A percentile compares a stretch with the other conserved stretches of the same genome.
These are phyloP conservation scores for Alternaria hordeiaustralica DNA, from an alignment of 2,329 filamentous ascomycete genomes.

Conservation along the genomic window DNA sequence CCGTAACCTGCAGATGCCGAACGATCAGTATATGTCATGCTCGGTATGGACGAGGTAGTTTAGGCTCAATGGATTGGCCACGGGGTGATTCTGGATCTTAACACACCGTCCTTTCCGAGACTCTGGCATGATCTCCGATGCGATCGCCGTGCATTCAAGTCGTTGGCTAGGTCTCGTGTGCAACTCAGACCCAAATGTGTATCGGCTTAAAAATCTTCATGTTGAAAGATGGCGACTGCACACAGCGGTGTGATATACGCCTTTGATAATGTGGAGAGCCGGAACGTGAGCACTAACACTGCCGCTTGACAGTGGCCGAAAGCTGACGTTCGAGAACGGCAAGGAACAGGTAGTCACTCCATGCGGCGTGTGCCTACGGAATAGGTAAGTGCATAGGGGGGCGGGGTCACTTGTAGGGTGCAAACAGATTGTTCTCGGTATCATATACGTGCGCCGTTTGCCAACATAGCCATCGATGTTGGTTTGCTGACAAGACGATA, in stretches of 20 bases:
- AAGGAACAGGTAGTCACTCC: background rate
- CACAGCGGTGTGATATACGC: background rate
- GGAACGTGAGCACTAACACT: slow-evolving; percentile 8
- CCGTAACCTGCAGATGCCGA: background rate
- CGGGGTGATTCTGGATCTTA: background rate
- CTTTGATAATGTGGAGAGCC: slow-evolving; percentile 7
- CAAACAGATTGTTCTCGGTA: background rate
- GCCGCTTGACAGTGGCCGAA: background rate
- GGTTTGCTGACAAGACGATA: slow-evolving; percentile 10
- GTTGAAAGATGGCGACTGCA: background rate
- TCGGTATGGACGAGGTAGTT: background rate
- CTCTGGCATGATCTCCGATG: background rate
- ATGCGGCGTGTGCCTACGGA: background rate
- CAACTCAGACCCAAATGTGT: background rate
- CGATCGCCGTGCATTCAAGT: background rate
- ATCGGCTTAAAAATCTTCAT: background rate
- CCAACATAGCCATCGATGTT: background rate
- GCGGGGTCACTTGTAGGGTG: background rate
- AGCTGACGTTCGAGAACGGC: background rate
- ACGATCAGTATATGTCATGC: background rate
- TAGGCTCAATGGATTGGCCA: background rate
- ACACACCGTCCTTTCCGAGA: background rate
- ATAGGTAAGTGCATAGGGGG: background rate
- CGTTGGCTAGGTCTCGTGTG: background rate
- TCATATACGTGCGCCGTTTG: background rate